Base-by-base conservation (phyloP, 257 asterid species). In the Leptodermis oblonga region DNA sequence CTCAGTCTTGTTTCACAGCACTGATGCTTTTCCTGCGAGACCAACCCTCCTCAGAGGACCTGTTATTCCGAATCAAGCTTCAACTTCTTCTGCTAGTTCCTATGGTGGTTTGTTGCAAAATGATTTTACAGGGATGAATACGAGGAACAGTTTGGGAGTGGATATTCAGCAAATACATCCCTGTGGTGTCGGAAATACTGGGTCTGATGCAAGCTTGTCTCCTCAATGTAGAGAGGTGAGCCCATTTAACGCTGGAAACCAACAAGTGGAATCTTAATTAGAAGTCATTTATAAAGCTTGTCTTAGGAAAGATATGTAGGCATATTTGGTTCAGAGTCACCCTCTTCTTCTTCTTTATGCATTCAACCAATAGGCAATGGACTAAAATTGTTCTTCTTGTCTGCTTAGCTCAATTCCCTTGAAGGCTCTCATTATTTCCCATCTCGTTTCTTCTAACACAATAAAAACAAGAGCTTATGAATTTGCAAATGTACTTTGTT, bases 161-260 rank as follows among this genome's bases (percentile, higher is more conserved):
- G 83, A 75, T 73, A 89, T 71, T 81, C 93, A 80, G 74, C 96
- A 85, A 73, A 74, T 79, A 61, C 92, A 80, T 76, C 92, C 91
- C 66, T 76, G 82, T 80, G 75, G 83, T 70, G 78, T 82, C 61
- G 75, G 82, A 70, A 81, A 77, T 67, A 60, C 75, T 34, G 87
- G 82, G 68, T 71, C 87, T 34, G 89, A 80, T 82, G 69, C 83
- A 66, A 77, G 77, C 74, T 14, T 82, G 45, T 66, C 81, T 33
- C 77, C 85, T 25, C 82, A 80, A 74, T 81, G 73, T 75, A 80
- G 84, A 73, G 95, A 86, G 89, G 90, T 86, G 86, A 80, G 86
- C 73, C 76, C 78, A 73, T 68, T 70, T 74, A 72, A 69, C 54
- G 14, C 71, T 31, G 78, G 70, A 43, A 83, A 82, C 78, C 80